phyloP scores from a whole-genome alignment of 176 grass and related monocot genomes.

The Triticum timopheevii region DNA sequence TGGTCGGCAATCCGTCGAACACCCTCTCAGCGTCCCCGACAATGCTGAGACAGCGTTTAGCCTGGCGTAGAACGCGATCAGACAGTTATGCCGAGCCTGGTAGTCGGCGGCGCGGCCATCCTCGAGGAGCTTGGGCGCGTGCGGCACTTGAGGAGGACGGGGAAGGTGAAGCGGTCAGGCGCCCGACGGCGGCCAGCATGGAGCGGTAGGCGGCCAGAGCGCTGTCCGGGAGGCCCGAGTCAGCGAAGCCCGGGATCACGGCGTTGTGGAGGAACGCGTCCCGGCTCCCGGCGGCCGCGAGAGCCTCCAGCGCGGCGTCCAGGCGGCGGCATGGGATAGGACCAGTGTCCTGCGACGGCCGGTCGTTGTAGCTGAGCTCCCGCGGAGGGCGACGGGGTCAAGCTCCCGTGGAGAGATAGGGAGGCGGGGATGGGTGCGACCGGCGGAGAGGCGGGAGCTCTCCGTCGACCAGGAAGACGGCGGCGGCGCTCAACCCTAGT shows the following conservation, averaged over 20 bases:
- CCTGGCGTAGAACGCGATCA: slow-evolving; percentile 56
- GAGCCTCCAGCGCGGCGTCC: too few species aligned
- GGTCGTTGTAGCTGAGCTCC: too few species aligned
- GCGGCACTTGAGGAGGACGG: slow-evolving; percentile 65
- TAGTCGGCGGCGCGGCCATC: slow-evolving; percentile 54
- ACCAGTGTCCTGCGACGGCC: too few species aligned
- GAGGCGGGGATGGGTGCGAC: slow-evolving; percentile 15
- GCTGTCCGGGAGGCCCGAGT: slow-evolving; percentile 43
- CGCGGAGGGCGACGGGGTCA: too few species aligned
- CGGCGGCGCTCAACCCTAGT: neutral
- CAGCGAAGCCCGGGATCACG: slow-evolving; percentile 6
- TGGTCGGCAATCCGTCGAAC: slow-evolving; percentile 72
- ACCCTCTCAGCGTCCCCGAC: slow-evolving; percentile 54
- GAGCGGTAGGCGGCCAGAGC: slow-evolving; percentile 19
- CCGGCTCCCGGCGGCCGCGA: too few species aligned
- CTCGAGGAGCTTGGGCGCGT: neutral
- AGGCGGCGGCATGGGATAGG: too few species aligned
- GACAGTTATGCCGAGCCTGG: slow-evolving; percentile 46
- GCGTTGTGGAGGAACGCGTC: too few species aligned
- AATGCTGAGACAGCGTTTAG: slow-evolving; percentile 29
- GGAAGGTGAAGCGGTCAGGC: slow-evolving; percentile 41
- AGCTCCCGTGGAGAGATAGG: too few species aligned
- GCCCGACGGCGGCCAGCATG: neutral
- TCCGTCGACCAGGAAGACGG: neutral
- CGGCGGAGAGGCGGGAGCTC: neutral